Evolutionary conservation across 2,329 filamentous ascomycete genomes (phyloP).

Genomic region (Diplodia seriata): DNA sequence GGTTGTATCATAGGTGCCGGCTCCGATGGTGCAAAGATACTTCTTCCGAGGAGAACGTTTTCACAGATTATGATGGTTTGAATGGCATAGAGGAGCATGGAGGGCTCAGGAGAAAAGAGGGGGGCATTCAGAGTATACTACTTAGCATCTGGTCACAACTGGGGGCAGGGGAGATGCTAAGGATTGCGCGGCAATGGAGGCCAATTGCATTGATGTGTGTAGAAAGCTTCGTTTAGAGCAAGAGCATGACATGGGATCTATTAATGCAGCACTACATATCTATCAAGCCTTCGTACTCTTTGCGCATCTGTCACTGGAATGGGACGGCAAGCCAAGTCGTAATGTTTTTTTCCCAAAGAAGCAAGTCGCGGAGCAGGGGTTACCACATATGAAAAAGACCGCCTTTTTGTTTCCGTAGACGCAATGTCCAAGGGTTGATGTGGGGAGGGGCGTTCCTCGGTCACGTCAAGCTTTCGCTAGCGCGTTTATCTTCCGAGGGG

Average conservation of each 20-base stretch:
- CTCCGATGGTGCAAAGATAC: background rate
- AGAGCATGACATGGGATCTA: background rate
- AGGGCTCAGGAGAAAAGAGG: background rate
- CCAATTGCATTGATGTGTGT: background rate
- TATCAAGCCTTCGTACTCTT: background rate
- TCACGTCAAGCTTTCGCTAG: conserved; percentile 29
- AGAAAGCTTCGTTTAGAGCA: background rate
- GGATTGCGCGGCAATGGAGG: background rate
- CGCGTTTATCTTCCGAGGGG: conserved; percentile 1
- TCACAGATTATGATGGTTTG: background rate
- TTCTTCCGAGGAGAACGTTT: background rate
- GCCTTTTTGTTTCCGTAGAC: too few species aligned
- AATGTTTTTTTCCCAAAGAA: background rate
- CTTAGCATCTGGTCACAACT: background rate
- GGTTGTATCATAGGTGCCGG: background rate
- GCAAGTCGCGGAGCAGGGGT: background rate
- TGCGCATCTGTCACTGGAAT: background rate
- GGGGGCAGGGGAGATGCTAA: background rate
- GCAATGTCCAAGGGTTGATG: background rate
- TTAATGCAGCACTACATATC: background rate
- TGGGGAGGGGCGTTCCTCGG: background rate
- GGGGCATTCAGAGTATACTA: background rate
- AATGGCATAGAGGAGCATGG: background rate
- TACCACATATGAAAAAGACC: background rate
- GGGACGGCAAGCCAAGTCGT: background rate